These are phyloP conservation scores for Colletotrichum nymphaeae DNA, from an alignment of 2,329 filamentous ascomycete species.

Conservation along the genomic window DNA sequence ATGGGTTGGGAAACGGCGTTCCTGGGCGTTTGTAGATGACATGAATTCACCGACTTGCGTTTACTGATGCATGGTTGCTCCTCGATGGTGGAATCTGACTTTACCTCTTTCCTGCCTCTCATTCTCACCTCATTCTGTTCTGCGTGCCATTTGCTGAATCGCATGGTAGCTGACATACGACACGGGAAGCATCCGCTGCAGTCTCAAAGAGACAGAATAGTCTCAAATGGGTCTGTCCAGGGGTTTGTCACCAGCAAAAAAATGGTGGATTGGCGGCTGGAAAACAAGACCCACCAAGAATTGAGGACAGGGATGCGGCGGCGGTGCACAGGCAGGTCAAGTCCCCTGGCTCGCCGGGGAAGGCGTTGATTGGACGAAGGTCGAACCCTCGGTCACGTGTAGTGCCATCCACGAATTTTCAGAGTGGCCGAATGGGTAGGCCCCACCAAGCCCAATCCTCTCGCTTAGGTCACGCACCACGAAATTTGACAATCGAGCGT, in stretches of 20 bases:
- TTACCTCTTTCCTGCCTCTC: neutral
- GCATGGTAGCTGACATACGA: neutral
- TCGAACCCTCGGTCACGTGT: constrained; percentile 17
- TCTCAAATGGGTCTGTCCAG: neutral
- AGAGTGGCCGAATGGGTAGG: constrained; percentile 11
- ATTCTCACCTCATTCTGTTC: neutral
- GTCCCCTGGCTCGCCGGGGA: neutral
- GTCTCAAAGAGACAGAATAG: neutral
- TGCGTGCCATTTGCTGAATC: neutral
- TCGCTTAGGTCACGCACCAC: constrained; percentile 23
- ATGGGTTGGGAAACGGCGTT: constrained; percentile 3
- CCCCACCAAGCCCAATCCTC: constrained; percentile 2
- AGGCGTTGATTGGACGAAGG: neutral
- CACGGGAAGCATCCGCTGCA: neutral
- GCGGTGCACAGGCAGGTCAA: neutral
- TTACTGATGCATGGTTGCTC: neutral
- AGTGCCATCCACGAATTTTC: constrained; percentile 14
- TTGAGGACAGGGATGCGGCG: neutral
- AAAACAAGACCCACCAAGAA: neutral
- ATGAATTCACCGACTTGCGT: neutral
- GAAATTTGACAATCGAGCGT: constrained; percentile 20
- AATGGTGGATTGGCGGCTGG: neutral
- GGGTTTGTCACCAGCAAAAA: neutral
- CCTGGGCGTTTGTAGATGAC: neutral
- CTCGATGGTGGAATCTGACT: neutral